phyloP scores from a whole-genome alignment of 257 asterid species.

The Striga asiatica region DNA sequence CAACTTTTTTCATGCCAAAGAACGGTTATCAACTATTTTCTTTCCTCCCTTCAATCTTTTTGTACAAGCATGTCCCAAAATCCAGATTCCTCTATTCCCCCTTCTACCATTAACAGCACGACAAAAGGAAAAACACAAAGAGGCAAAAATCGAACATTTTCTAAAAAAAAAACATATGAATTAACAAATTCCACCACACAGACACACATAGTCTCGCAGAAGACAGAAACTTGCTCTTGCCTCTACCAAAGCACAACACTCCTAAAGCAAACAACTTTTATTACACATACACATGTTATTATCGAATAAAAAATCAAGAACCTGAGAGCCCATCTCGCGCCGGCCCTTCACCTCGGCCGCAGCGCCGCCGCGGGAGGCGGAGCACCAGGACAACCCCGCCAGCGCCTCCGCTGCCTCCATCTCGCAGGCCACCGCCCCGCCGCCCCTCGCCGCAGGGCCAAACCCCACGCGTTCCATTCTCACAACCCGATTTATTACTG shows the following conservation, averaged over 20 bases:
- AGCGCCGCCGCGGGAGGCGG: constrained; percentile 6
- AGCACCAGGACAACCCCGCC: constrained; percentile 25
- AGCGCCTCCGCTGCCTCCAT: constrained; percentile 48
- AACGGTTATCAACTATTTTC: too few relatives aligned
- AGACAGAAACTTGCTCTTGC: not conserved
- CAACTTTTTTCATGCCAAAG: too few relatives aligned
- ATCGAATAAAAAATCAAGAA: not conserved
- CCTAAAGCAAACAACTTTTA: not conserved
- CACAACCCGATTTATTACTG: not conserved
- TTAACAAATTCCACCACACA: too few relatives aligned
- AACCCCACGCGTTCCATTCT: constrained; percentile 11
- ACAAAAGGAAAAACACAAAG: too few relatives aligned
- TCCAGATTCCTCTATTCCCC: not conserved
- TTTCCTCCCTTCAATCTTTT: not conserved
- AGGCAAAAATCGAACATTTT: too few relatives aligned
- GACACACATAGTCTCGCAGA: not conserved
- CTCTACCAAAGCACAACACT: not conserved
- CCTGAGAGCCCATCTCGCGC: constrained; percentile 15
- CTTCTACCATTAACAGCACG: too few relatives aligned
- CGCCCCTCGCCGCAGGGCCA: not conserved
- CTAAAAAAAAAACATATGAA: too few relatives aligned
- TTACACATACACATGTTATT: not conserved
- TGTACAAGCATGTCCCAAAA: not conserved
- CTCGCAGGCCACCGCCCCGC: constrained; percentile 25
- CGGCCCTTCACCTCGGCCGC: constrained; percentile 7